Conservation (phyloP, 108 stramenopile species). For the Pseudonitzschia pungens region DNA sequence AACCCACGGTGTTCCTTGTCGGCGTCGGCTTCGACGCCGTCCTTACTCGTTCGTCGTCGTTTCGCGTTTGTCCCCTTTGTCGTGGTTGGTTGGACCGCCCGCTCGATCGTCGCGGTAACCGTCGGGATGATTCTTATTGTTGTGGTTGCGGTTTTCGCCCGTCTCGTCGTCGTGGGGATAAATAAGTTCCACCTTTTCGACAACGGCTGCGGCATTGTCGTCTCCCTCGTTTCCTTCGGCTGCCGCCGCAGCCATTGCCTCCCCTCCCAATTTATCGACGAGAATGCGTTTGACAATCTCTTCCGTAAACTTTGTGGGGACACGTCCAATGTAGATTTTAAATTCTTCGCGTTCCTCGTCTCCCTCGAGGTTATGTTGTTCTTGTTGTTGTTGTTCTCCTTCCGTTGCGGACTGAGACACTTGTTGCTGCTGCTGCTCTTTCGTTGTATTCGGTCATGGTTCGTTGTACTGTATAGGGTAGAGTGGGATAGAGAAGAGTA, state of each 20-base stretch:
- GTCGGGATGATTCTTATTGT: conserved; percentile 5
- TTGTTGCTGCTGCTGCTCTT: background rate
- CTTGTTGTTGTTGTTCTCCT: background rate
- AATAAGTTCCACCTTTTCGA: conserved; percentile 49
- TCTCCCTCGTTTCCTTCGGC: background rate
- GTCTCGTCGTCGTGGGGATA: conserved; percentile 25
- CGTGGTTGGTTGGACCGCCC: conserved; percentile 21
- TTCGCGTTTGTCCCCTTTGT: background rate
- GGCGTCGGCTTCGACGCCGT: background rate
- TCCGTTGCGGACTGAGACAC: background rate
- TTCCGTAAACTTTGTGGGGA: conserved; percentile 64
- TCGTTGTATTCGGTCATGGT: background rate
- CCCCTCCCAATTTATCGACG: conserved; percentile 42
- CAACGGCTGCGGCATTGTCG: conserved; percentile 31
- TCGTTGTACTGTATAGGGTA: too few relatives aligned
- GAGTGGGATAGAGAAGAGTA: too few relatives aligned
- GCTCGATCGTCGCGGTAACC: conserved; percentile 18
- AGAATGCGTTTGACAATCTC: conserved; percentile 50
- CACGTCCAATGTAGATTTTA: conserved; percentile 72
- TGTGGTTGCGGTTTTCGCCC: conserved; percentile 3
- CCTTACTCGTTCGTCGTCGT: background rate
- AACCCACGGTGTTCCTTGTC: conserved; percentile 64
- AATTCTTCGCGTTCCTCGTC: conserved; percentile 30
- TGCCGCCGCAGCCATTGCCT: conserved; percentile 24
- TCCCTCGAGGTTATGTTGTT: background rate